A percentile compares a stretch with the other conserved stretches of the same genome.
Evolutionary conservation across 1,139 yeast genomes (phyloP).

Genomic region (Yamadazyma blattariae): DNA sequence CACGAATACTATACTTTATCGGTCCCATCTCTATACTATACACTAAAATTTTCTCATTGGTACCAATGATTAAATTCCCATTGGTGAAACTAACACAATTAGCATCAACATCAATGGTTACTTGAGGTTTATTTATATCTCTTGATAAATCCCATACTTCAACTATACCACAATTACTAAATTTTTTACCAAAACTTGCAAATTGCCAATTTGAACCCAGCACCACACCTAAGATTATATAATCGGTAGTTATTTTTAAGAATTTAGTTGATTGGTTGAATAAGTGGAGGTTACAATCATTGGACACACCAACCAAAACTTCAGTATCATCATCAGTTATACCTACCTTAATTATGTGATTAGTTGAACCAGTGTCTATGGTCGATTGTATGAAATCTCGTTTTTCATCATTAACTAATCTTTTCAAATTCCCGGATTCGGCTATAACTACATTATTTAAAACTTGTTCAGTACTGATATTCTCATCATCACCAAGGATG

Average conservation of each 20-base stretch:
- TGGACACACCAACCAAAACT: slow-evolving; percentile 9
- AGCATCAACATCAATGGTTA: neutral
- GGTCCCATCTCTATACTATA: neutral
- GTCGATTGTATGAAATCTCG: slow-evolving; percentile 26
- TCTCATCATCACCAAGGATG: neutral
- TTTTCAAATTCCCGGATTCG: slow-evolving; percentile 18
- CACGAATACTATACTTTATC: slow-evolving; percentile 11
- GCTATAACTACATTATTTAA: neutral
- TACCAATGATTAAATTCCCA: neutral
- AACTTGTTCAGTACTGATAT: neutral
- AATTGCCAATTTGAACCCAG: slow-evolving; percentile 45
- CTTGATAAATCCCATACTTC: slow-evolving; percentile 54
- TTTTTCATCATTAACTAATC: slow-evolving; percentile 25
- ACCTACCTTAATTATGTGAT: slow-evolving; percentile 9
- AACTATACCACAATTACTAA: slow-evolving; percentile 26
- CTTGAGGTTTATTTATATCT: slow-evolving; percentile 14
- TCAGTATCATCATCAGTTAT: slow-evolving; percentile 8
- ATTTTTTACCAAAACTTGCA: slow-evolving; percentile 41
- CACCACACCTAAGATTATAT: slow-evolving; percentile 40
- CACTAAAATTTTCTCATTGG: neutral
- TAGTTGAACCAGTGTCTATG: slow-evolving; percentile 5
- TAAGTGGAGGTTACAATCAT: slow-evolving; percentile 9
- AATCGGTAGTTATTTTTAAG: slow-evolving; percentile 27
- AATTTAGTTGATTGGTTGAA: slow-evolving; percentile 8
- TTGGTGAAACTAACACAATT: neutral